Evolutionary conservation across 2,329 filamentous ascomycete species (phyloP), one percentile per base, ranked within the genome.

Genomic region (Xylariomycetidae sp.): DNA sequence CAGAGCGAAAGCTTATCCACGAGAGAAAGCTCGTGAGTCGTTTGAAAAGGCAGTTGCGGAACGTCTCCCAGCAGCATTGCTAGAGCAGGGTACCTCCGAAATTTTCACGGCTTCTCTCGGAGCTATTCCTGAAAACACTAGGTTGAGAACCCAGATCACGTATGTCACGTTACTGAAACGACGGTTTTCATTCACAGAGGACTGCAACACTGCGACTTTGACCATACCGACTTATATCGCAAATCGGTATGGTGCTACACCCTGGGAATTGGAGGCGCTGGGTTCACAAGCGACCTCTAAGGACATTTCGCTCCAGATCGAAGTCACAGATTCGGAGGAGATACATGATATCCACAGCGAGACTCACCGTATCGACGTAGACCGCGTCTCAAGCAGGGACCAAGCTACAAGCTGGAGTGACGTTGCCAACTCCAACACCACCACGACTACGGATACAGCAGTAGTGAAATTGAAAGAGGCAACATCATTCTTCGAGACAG

Each of bases 71-170:
- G 31, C 39, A 22, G 42, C 37, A 10, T 37, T 56, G 4, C 37
- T 54, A 4, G 45, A 56, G 18, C 46, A 53, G 31, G 43, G 48
- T 22, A 52, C 42, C 0, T 30, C 46, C 4, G 53, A 56, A 28
- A 43, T 54, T 6, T 52, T 54, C 25, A 53, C 48, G 10, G 46
- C 44, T 1, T 47, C 35, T 1, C 36, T 56, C 6, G 53, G 50
- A 14, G 47, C 47, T 20, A 48, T 56, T 10, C 51, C 49, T 9
- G 30, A 39, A 4, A 37, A 46, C 8, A 47, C 48, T 14, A 44
- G 40, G 16, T n/a, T 54, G 22, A 50, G 47, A 19, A 38, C 46
- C 9, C 39, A 44, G 10, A 30, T 54, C n/a, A 48, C 38, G 24
- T 52, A 49, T 37, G 44, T 49, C 10, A 35, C 42, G 17, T 15